A percentile compares a stretch with the other conserved stretches of the same genome.
Conservation (phyloP, 345 rosid genomes). For the Limnanthes douglasii region DNA sequence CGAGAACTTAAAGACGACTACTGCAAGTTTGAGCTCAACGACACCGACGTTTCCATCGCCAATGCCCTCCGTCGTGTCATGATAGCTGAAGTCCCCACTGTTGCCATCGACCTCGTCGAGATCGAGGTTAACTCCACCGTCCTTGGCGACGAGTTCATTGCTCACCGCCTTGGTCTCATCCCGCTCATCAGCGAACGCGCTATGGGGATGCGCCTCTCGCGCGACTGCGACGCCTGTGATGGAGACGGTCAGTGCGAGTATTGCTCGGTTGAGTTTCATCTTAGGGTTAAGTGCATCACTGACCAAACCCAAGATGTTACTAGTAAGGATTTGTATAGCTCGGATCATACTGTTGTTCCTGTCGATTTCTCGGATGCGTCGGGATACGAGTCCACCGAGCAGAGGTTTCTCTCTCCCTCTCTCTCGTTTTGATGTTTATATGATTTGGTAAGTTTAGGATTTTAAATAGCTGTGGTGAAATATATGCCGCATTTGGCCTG, state of each 20-base stretch:
- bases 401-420: too few relatives aligned
- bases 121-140: conserved; percentile 85
- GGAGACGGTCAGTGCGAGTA: conserved; percentile 97
- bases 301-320: conserved; percentile 92
- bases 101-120: conserved; percentile 92
- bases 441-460: too few relatives aligned
- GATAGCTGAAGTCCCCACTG: conserved; percentile 94
- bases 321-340: conserved; percentile 69
- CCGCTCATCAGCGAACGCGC: conserved; percentile 87
- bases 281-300: conserved; percentile 53
- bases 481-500: too few relatives aligned
- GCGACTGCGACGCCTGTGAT: conserved; percentile 92
- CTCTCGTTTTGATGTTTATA: too few relatives aligned
- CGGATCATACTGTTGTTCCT: conserved; percentile 77
- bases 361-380: conserved; percentile 58
- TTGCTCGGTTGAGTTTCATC: conserved; percentile 88
- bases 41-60: conserved; percentile 79
- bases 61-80: conserved; percentile 96
- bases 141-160: conserved; percentile 88
- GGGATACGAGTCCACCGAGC: conserved; percentile 57
- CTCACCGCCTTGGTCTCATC: conserved; percentile 88
- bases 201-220: conserved; percentile 90
- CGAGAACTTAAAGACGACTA: conserved; percentile 74
- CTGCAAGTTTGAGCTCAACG: conserved; percentile 83
- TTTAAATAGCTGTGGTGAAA: too few relatives aligned